Evolutionary conservation across 225 moss, liverwort and hornwort genomes (phyloP).

Genomic region (Polytrichum formosum): DNA sequence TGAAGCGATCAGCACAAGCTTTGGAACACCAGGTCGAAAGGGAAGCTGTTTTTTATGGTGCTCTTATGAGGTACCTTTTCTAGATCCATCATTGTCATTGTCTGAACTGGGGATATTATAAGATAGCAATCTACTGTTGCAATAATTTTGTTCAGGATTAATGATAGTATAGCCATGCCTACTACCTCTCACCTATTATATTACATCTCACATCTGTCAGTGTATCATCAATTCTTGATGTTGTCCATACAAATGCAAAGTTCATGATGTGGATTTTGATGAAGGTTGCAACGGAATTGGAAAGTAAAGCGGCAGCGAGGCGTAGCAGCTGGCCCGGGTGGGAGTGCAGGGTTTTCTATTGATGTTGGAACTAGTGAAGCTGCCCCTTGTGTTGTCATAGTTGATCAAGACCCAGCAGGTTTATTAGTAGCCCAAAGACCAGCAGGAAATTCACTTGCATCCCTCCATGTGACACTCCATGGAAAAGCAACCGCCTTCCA

Average conservation of each 20-base stretch:
- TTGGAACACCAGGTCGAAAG: slow-evolving; percentile 93
- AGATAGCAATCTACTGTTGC: too few relatives aligned
- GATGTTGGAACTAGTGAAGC: slow-evolving; percentile 62
- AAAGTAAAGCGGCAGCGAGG: slow-evolving; percentile 99
- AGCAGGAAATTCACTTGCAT: slow-evolving; percentile 59
- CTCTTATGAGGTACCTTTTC: slow-evolving; percentile 82
- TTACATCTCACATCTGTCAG: too few relatives aligned
- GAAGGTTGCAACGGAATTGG: slow-evolving; percentile 97
- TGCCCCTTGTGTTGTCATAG: slow-evolving; percentile 62
- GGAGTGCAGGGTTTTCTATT: slow-evolving; percentile 93
- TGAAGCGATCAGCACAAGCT: slow-evolving; percentile 84
- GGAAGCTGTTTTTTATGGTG: slow-evolving; percentile 96
- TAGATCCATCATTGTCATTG: not conserved
- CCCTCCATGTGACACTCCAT: slow-evolving; percentile 66
- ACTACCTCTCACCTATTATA: too few relatives aligned
- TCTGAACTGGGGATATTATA: not conserved
- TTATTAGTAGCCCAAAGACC: slow-evolving; percentile 66
- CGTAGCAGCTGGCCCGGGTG: slow-evolving; percentile 84
- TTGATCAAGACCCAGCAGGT: slow-evolving; percentile 83
- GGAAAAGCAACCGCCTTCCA: slow-evolving; percentile 43
- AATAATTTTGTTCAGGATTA: too few relatives aligned
- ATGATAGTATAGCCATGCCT: too few relatives aligned
- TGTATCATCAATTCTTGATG: too few relatives aligned
- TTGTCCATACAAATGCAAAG: too few relatives aligned
- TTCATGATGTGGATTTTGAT: not conserved